phyloP scores from a whole-genome alignment of 306 rosid genomes.

The Lathyrus tuberosus region DNA sequence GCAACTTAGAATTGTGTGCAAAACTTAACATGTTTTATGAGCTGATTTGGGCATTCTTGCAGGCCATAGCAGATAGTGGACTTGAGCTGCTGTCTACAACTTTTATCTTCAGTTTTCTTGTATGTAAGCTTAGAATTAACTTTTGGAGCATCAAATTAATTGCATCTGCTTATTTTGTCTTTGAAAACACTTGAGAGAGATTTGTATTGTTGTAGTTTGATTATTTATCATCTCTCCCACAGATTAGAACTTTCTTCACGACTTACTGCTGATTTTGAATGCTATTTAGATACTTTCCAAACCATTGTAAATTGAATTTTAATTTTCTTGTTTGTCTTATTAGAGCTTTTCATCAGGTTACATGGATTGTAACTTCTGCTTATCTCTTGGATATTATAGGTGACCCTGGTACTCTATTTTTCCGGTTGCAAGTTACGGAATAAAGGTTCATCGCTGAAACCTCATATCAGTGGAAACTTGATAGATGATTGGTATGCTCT shows the following conservation, averaged over 20 bases:
- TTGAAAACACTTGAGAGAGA: slow-evolving; percentile 3
- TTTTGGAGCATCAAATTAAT: slow-evolving; percentile 18
- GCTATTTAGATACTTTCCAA: neutral
- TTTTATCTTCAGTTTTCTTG: slow-evolving; percentile 74
- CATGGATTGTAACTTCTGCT: slow-evolving; percentile 22
- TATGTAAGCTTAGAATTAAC: slow-evolving; percentile 48
- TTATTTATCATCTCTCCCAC: neutral
- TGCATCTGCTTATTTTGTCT: slow-evolving; percentile 28
- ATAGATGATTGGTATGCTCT: slow-evolving; percentile 81
- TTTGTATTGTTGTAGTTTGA: neutral
- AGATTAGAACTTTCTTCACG: slow-evolving; percentile 4
- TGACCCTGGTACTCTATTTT: slow-evolving; percentile 58
- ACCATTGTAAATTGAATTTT: neutral
- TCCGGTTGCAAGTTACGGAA: slow-evolving; percentile 71
- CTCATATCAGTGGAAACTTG: slow-evolving; percentile 71
- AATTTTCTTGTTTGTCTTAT: slow-evolving; percentile 13
- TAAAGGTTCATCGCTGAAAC: slow-evolving; percentile 75
- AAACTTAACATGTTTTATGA: neutral
- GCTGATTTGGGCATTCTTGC: slow-evolving; percentile 31
- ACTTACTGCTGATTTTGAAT: slow-evolving; percentile 13
- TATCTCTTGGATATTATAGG: slow-evolving; percentile 57
- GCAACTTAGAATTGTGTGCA: neutral
- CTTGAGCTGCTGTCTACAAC: slow-evolving; percentile 84
- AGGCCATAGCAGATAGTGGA: slow-evolving; percentile 79
- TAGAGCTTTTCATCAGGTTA: slow-evolving; percentile 1